Base-by-base conservation (phyloP, 139 green algal genomes). In the Spirogloea muscicola region DNA sequence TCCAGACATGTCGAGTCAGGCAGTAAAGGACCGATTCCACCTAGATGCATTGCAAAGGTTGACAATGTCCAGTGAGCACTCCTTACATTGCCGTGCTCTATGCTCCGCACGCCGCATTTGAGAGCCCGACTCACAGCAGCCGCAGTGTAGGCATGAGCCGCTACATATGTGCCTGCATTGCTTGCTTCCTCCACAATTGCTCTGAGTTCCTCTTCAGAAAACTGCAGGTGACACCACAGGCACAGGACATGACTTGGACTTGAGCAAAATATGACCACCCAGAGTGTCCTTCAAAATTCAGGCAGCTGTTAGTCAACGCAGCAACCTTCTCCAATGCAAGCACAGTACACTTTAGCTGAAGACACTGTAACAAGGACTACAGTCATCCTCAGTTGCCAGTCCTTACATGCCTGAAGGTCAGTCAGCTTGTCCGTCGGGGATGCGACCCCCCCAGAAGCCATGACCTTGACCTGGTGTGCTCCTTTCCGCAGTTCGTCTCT, bases 381-480 rank as follows among this genome's bases (percentile, higher is more conserved):
- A n/a, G n/a, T n/a, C n/a, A n/a, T n/a, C n/a, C n/a, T n/a, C n/a
- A n/a, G n/a, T n/a, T n/a, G n/a, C n/a, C n/a, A n/a, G n/a, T n/a
- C n/a, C n/a, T n/a, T n/a, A n/a, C n/a, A n/a, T n/a, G n/a, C n/a
- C n/a, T n/a, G n/a, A n/a, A n/a, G n/a, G n/a, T n/a, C 74, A 10
- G 44, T 36, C 33, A 82, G 10, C 1, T 65, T 39, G 38, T 92
- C 87, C 0, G 85, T 89, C 9, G 88, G 88, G 0, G 61, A 86
- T 1, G 85, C 40, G 44, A 91, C 88, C 0, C 87, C 87, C 0
- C 87, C 88, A 0, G 55, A 81, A 0, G 86, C 88, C 87, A 91
- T 91, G 21, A 91, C 42, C 80, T 92, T 91, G 63, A 92, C 86
- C 78, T 84, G 90, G 74, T 85, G 75, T 1, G 85, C 85, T 0